Base-by-base conservation (phyloP, 192 early-diverging fungal genomes). In the Linnemannia zychae region DNA sequence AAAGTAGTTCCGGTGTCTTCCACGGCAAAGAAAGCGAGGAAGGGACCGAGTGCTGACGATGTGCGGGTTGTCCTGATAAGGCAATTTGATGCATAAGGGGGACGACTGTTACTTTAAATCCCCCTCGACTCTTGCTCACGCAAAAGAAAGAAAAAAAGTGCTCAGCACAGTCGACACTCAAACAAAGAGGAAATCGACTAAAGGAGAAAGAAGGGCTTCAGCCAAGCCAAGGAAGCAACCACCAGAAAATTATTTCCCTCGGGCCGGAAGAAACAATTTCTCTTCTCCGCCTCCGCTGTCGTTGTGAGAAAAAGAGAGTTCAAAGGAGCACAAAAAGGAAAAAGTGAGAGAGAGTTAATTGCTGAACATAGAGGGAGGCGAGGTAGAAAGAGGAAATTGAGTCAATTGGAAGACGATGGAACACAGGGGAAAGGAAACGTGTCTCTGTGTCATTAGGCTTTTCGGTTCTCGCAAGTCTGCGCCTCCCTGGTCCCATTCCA, bases 1-100 rank as follows among this genome's bases (percentile, higher is more conserved):
- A 57, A 57, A 57, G 53, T 24, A 57, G 53, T 57, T 63, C 57
- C 57, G 57, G 57, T 63, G 24, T 31, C 57, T 63, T 63, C 57
- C 57, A 63, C 28, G 24, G 13, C 9, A 49, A 49, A 49, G 57
- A 22, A 63, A 2, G 57, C n/a, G 40, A 44, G 22, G 22, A 31
- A 22, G 28, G 57, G 57, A 31, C 9, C 11, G 24, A 49, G 48
- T 33, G 57, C 7, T 63, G 57, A 31, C 40, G 40, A 63, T n/a
- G n/a, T n/a, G 57, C 57, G 57, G 57, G 28, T 63, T 12, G 53
- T 63, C 57, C 57, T 15, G 57, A 63, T 63, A 63, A 63, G 57
- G 57, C 57, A 63, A 63, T 63, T 63, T 12, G 12, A 31, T 33
- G 28, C 57, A 63, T 33, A 63, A 33, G 57, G 57, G 57, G 7